phyloP scores from a whole-genome alignment of 1,139 yeast species.

The Meyerozyma guilliermondii region DNA sequence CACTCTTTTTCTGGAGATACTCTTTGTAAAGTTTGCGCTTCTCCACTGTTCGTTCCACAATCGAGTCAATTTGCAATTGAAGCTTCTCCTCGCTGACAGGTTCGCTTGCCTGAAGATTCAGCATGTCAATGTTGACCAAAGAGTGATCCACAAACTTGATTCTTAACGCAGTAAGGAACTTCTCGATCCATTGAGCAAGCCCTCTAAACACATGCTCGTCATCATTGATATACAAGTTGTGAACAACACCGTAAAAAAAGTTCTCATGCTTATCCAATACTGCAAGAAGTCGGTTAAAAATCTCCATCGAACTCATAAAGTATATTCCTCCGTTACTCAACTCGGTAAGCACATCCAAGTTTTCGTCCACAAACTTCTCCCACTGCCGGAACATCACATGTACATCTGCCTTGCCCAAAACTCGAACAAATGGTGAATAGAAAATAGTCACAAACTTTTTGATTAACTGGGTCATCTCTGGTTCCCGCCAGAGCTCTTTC shows the following conservation, averaged over 20 bases:
- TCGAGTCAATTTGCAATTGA: slow-evolving; percentile 24
- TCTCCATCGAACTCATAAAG: slow-evolving; percentile 37
- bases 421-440: slow-evolving; percentile 75
- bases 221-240: slow-evolving; percentile 71
- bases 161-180: slow-evolving; percentile 51
- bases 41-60: slow-evolving; percentile 22
- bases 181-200: slow-evolving; percentile 62
- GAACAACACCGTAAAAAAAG: slow-evolving; percentile 67
- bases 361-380: slow-evolving; percentile 68
- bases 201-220: slow-evolving; percentile 65
- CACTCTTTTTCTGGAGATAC: slow-evolving; percentile 18
- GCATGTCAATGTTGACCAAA: slow-evolving; percentile 37
- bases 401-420: slow-evolving; percentile 73
- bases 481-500: slow-evolving; percentile 80
- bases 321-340: slow-evolving; percentile 46
- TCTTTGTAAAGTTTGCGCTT: slow-evolving; percentile 33
- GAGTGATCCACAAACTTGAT: slow-evolving; percentile 54
- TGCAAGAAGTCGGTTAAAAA: slow-evolving; percentile 62
- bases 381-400: slow-evolving; percentile 71
- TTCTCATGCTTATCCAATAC: slow-evolving; percentile 68
- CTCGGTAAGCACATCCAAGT: slow-evolving; percentile 47
- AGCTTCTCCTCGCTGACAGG: slow-evolving; percentile 22
- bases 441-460: slow-evolving; percentile 72
- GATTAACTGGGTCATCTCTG: slow-evolving; percentile 64
- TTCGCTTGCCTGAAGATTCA: slow-evolving; percentile 15